These are phyloP conservation scores for Ogataea pignaliae DNA, from an alignment of 805 yeast genomes.

Conservation along the genomic window DNA sequence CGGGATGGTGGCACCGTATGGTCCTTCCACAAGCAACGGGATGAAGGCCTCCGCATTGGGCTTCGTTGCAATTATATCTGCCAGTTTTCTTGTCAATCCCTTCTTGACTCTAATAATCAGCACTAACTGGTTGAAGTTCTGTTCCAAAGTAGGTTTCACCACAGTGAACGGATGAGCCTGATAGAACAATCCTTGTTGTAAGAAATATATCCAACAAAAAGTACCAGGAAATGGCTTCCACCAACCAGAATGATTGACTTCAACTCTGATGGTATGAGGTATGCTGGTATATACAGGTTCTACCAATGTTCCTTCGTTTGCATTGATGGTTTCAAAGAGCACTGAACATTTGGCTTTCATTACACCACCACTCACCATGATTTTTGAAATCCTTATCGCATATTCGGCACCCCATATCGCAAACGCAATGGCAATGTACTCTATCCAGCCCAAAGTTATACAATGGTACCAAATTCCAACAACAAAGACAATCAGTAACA, in stretches of 20 bases:
- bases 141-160: conserved; percentile 36
- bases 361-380: conserved; percentile 55
- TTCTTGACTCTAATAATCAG: conserved; percentile 47
- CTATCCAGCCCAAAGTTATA: conserved; percentile 44
- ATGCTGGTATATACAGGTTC: background rate
- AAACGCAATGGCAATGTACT: conserved; percentile 47
- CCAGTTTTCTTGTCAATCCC: conserved; percentile 46
- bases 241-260: conserved; percentile 45
- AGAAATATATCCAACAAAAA: conserved; percentile 52
- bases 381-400: conserved; percentile 47
- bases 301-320: conserved; percentile 1
- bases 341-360: conserved; percentile 44
- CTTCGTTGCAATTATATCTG: conserved; percentile 25
- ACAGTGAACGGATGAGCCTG: conserved; percentile 69
- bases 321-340: conserved; percentile 15
- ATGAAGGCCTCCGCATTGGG: conserved; percentile 33
- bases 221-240: conserved; percentile 61
- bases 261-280: conserved; percentile 43
- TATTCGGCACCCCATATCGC: conserved; percentile 74
- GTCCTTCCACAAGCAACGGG: conserved; percentile 54
- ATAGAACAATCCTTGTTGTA: conserved; percentile 45
- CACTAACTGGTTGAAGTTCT: conserved; percentile 38
- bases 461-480: conserved; percentile 46
- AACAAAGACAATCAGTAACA: conserved; percentile 37
- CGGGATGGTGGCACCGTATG: conserved; percentile 50